Evolutionary conservation across 2,329 filamentous ascomycete genomes (phyloP).

Genomic region (Arthrinium puccinioides): DNA sequence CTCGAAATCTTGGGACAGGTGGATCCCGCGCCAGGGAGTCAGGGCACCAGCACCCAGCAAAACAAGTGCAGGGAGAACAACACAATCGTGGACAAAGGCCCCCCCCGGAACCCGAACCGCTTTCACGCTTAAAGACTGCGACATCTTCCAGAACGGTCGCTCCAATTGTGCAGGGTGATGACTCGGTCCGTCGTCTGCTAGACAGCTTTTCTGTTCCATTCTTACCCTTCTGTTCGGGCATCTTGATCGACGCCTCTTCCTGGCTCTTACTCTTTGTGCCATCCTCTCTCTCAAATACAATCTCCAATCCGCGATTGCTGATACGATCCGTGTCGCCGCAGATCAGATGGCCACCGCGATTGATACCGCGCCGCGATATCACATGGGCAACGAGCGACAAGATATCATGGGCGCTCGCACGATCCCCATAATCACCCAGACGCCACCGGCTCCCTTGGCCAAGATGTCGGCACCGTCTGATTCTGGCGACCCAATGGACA

Average conservation of each 20-base stretch:
- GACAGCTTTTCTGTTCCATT: too few species aligned
- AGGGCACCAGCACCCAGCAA: background rate
- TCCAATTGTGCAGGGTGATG: too few species aligned
- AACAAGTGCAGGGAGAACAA: background rate
- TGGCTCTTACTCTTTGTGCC: too few species aligned
- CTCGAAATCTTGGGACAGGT: conserved; percentile 1
- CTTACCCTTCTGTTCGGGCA: too few species aligned
- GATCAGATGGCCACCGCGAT: conserved; percentile 46
- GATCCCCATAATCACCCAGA: conserved; percentile 39
- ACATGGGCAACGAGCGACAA: conserved; percentile 30
- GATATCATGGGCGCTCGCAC: conserved; percentile 45
- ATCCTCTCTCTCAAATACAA: too few species aligned
- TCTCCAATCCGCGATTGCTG: background rate
- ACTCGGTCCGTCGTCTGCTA: too few species aligned
- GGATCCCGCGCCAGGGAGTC: conserved; percentile 1
- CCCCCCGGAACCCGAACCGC: too few species aligned
- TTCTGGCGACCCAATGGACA: conserved; percentile 53
- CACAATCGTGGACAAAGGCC: conserved; percentile 1
- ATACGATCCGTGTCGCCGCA: conserved; percentile 15
- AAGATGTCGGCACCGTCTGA: conserved; percentile 51
- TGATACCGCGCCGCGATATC: conserved; percentile 40
- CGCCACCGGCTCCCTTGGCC: conserved; percentile 44
- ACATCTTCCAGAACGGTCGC: too few species aligned
- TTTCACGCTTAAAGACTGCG: too few species aligned
- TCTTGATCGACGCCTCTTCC: too few species aligned